Base-by-base conservation (phyloP, 192 early-diverging fungal species). In the Linnemannia exigua region DNA sequence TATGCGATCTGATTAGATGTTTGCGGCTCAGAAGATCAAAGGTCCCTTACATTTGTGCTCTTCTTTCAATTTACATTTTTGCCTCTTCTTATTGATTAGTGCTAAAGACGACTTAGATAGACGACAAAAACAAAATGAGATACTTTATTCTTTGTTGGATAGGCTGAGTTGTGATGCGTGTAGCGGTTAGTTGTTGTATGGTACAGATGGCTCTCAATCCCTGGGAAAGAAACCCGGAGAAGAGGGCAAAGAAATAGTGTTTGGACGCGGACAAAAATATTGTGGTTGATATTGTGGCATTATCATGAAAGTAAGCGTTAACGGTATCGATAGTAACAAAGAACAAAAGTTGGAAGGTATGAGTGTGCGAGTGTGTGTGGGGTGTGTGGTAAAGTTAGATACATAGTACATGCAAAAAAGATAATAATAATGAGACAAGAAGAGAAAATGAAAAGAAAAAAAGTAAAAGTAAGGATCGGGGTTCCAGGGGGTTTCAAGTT, bases 341-440 rank as follows among this genome's bases (percentile, higher is more conserved):
- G 28, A 63, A 33, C 28, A 63, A 63, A n/a, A 25, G 12, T n/a
- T n/a, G n/a, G n/a, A 31, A 63, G 28, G 58, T 63, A 63, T 63
- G 54, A 2, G 28, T 63, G 58, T 33, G 58, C 14, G 41, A 6
- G 41, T 44, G 41, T 44, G 41, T 44, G 58, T 33, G 58, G 1
- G 51, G 58, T 8, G 11, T 63, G n/a, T 61, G n/a, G 25, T n/a
- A 7, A 25, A 63, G 58, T 5, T 25, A 41, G 28, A 58, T 78
- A 79, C 69, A 77, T 52, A 79, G 37, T 79, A 79, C 69, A 72
- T 63, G 58, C 28, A 6, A 54, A 67, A 15, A 33, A 66, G 36
- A 75, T 38, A 35, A 76, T 37, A 48, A 67, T 16, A 74, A 37
- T 46, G 28, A 20, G 2, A 68, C 47, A 67, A 4, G 19, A 20